Percentiles rank a stretch among this genome's conserved stretches.
Evolutionary conservation across 2,329 filamentous ascomycete genomes (phyloP).

Genomic region (Ceratocystis variospora): DNA sequence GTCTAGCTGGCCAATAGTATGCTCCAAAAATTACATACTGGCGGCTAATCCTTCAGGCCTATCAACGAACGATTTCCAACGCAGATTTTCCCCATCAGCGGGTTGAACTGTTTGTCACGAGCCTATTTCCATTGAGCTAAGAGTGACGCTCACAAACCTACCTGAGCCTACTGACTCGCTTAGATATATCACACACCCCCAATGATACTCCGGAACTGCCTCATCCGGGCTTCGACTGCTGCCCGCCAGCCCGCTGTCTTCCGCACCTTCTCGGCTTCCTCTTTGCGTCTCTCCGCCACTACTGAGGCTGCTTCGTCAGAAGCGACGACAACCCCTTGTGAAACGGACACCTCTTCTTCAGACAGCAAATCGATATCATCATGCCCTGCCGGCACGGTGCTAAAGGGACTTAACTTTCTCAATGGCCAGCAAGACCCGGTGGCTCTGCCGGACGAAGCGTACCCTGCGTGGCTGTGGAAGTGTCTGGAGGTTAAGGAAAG

Average conservation of each 20-base stretch:
- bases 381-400: slow-evolving; percentile 52
- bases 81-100: slow-evolving; percentile 15
- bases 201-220: slow-evolving; percentile 22
- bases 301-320: background rate
- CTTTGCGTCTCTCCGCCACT: slow-evolving; percentile 10
- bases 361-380: slow-evolving; percentile 26
- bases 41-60: background rate
- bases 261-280: slow-evolving; percentile 13
- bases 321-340: slow-evolving; percentile 21
- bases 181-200: background rate
- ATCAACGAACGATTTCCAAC: background rate
- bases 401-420: slow-evolving; percentile 63
- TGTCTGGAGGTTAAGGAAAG: slow-evolving; percentile 51
- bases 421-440: slow-evolving; percentile 62
- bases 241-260: slow-evolving; percentile 11
- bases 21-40: background rate
- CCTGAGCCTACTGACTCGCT: background rate
- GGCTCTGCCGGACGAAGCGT: slow-evolving; percentile 59
- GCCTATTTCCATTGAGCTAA: background rate
- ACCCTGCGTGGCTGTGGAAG: slow-evolving; percentile 69
- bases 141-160: background rate
- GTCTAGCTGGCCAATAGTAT: background rate
- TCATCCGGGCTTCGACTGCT: background rate
- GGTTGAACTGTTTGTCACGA: background rate
- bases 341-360: slow-evolving; percentile 17